Evolutionary conservation across 345 rosid genomes (phyloP), one percentile per base, ranked within the genome.

Genomic region (Balakata baccata): DNA sequence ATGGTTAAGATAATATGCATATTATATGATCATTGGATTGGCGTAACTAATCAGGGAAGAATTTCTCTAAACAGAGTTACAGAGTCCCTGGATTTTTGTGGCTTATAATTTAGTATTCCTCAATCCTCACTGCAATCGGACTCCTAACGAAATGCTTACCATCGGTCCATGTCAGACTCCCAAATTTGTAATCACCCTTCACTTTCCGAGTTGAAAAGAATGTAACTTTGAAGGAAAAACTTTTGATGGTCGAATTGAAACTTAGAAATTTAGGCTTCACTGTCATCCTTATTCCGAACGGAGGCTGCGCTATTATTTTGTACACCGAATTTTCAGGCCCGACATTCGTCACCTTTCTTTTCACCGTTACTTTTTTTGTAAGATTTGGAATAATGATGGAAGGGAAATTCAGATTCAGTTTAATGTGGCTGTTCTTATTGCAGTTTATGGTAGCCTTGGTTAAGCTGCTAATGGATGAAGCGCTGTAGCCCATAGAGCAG

Each of bases 161-260:
- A 51, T 89, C 89, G 13, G 83, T 79, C 90, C 93, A 87, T 52
- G 81, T 83, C 65, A 89, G 77, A 84, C 93, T 89, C 68, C 92
- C 93, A 67, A 89, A 89, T 20, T 68, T 83, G 66, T 81, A 85
- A 13, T 83, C 82, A 54, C 84, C 82, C 68, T 63, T 79, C 46
- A 82, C 79, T 76, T 74, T 78, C 11, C 72, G 77, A 47, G 47
- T 69, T 5, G 86, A 72, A 20, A 63, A 29, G 70, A 88, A 83
- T 3, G 72, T 53, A 2, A 84, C 85, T 79, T 80, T 78, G 63
- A 84, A 87, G 41, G 87, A 65, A 59, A 84, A 66, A 51, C 60
- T 79, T 68, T 38, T 81, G 41, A 22, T 45, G 45, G 76, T 74
- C 8, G 67, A 47, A 54, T 87, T 83, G 75, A 89, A 89, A 64